Evolutionary conservation across 2,329 filamentous ascomycete genomes (phyloP).

Genomic region (Fusarium caatingaense): DNA sequence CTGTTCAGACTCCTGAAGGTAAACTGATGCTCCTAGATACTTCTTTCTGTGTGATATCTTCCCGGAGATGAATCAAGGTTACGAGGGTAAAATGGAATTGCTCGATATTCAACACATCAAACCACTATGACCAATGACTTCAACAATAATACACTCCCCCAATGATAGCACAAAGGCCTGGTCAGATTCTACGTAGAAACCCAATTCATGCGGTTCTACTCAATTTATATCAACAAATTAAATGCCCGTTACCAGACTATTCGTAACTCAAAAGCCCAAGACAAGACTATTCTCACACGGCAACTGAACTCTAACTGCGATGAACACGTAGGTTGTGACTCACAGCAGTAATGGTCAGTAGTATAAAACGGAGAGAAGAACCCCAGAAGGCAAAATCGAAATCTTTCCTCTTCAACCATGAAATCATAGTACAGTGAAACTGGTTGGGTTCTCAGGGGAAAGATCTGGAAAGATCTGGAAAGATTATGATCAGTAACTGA

Average conservation of each 20-base stretch:
- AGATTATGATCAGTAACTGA: not conserved
- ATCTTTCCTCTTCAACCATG: not conserved
- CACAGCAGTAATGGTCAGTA: not conserved
- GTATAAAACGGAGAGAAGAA: not conserved
- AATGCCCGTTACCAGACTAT: not conserved
- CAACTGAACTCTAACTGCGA: not conserved
- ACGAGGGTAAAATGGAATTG: not conserved
- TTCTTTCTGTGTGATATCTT: not conserved
- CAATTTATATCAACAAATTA: not conserved
- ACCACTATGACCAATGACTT: not conserved
- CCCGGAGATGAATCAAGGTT: not conserved
- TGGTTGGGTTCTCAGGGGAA: not conserved
- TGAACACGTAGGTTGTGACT: not conserved
- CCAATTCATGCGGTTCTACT: not conserved
- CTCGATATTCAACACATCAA: not conserved
- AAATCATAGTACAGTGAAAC: not conserved
- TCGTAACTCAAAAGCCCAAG: not conserved
- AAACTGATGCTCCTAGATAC: rapidly evolving
- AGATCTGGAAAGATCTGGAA: too few relatives aligned
- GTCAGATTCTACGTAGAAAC: not conserved
- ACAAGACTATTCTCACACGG: not conserved
- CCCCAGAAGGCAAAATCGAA: not conserved
- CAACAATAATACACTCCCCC: not conserved
- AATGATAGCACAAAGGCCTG: not conserved
- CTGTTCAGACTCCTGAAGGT: not conserved